These are phyloP conservation scores for Aureoboletus auriporus DNA, from an alignment of 768 basidiomycete species.

Conservation along the genomic window DNA sequence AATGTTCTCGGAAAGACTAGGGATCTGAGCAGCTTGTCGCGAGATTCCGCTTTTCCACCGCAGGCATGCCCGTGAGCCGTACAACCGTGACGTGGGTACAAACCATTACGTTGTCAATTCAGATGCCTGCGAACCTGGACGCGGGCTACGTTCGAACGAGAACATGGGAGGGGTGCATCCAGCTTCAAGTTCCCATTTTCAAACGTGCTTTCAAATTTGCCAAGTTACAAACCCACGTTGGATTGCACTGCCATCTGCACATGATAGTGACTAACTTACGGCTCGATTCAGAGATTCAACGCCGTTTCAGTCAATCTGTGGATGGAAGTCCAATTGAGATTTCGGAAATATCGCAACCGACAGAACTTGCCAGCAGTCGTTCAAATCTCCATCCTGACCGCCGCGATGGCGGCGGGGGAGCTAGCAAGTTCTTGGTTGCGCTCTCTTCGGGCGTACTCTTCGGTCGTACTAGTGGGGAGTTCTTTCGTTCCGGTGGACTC, in stretches of 20 bases:
- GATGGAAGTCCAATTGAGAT: neutral
- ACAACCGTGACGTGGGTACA: slow-evolving; percentile 9
- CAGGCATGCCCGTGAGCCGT: too few relatives aligned
- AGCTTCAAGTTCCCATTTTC: slow-evolving; percentile 15
- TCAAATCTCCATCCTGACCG: slow-evolving; percentile 20
- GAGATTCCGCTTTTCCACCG: slow-evolving; percentile 3
- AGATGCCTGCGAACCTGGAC: too few relatives aligned
- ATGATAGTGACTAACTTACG: neutral
- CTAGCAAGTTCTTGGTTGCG: slow-evolving; percentile 15
- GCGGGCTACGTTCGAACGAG: too few relatives aligned
- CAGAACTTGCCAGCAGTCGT: slow-evolving; percentile 2
- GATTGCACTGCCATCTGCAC: neutral
- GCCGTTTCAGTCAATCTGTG: slow-evolving; percentile 15
- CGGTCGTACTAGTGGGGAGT: slow-evolving; percentile 12
- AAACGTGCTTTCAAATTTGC: neutral
- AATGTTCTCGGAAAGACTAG: neutral
- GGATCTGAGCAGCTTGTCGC: neutral
- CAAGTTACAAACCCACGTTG: neutral
- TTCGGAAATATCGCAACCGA: too few relatives aligned
- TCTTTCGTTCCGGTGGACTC: slow-evolving; percentile 7
- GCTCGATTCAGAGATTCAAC: slow-evolving; percentile 10
- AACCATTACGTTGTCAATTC: too few relatives aligned
- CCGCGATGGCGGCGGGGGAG: slow-evolving; percentile 25
- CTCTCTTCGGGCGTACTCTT: slow-evolving; percentile 16
- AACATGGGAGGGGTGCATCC: neutral